Evolutionary conservation across 2,329 filamentous ascomycete genomes (phyloP).

Genomic region (Graphilbum sp.): DNA sequence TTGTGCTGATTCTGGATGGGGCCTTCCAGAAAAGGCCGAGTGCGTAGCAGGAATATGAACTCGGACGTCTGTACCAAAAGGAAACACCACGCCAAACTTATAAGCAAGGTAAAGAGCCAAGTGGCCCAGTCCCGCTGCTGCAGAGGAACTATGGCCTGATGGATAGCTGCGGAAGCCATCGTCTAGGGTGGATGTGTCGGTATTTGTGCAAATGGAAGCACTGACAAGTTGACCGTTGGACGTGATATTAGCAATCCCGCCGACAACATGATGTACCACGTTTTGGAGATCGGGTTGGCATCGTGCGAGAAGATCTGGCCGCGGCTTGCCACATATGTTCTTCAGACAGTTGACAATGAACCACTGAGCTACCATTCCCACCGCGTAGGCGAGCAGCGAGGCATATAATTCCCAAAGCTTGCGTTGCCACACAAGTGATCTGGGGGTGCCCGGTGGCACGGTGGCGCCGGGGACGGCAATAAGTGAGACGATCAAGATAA

Average conservation of each 20-base stretch:
- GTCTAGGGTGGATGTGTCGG: constrained; percentile 41
- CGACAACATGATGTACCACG: constrained; percentile 42
- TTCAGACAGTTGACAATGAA: constrained; percentile 79
- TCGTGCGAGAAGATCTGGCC: constrained; percentile 43
- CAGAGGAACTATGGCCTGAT: constrained; percentile 58
- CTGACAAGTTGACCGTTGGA: constrained; percentile 53
- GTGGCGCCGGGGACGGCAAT: constrained; percentile 57
- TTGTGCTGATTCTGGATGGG: too few relatives aligned
- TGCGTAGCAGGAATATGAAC: constrained; percentile 22
- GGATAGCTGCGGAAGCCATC: constrained; percentile 81
- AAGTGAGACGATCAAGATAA: constrained; percentile 54
- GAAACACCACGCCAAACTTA: constrained; percentile 61
- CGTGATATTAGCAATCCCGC: constrained; percentile 37
- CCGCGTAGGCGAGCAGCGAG: constrained; percentile 65
- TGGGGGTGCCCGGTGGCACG: constrained; percentile 44
- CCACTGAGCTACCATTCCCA: constrained; percentile 57
- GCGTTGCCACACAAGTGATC: constrained; percentile 52
- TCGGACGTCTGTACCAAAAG: constrained; percentile 35
- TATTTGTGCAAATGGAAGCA: constrained; percentile 58
- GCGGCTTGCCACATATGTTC: constrained; percentile 68
- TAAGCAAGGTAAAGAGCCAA: constrained; percentile 74
- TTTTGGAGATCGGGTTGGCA: constrained; percentile 61
- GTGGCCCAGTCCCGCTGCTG: constrained; percentile 69
- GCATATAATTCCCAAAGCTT: constrained; percentile 87
- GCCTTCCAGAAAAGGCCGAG: constrained; percentile 64